Conservation (phyloP, 192 early-diverging fungal genomes). For the Backusella luteola region DNA sequence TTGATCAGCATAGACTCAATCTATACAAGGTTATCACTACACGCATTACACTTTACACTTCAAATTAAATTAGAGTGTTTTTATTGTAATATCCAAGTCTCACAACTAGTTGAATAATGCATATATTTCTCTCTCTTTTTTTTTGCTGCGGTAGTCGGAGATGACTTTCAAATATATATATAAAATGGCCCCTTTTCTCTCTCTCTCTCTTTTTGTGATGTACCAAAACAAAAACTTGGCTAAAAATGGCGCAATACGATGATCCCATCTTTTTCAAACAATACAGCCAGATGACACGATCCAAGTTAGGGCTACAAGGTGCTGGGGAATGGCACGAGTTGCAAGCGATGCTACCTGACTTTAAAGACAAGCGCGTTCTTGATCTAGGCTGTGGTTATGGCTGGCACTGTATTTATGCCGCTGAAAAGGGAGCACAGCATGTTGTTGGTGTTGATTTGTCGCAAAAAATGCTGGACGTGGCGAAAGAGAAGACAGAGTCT, state of each 20-base stretch:
- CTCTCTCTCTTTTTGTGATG: background rate
- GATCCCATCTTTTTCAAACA: constrained; percentile 16
- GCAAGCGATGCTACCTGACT: constrained; percentile 3
- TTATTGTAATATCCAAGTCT: too few species aligned
- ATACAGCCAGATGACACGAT: constrained; percentile 13
- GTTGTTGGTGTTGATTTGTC: constrained; percentile 17
- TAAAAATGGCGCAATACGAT: constrained; percentile 10
- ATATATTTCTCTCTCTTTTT: too few species aligned
- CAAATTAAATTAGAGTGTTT: too few species aligned
- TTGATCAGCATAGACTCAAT: too few species aligned
- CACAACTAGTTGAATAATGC: too few species aligned
- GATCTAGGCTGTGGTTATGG: constrained; percentile 24
- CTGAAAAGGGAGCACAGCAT: background rate
- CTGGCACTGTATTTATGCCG: constrained; percentile 22
- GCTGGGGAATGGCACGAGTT: constrained; percentile 17
- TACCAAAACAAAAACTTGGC: background rate
- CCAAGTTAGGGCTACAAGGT: background rate
- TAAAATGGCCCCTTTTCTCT: background rate
- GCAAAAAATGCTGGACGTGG: constrained; percentile 14
- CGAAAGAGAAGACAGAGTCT: constrained; percentile 3
- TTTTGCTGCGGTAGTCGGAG: background rate
- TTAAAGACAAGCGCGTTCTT: constrained; percentile 6
- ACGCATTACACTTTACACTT: too few species aligned
- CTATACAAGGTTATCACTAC: too few species aligned
- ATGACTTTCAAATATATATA: background rate